Evolutionary conservation across 2,329 filamentous ascomycete species (phyloP).

Genomic region (Thelonectria blattea): DNA sequence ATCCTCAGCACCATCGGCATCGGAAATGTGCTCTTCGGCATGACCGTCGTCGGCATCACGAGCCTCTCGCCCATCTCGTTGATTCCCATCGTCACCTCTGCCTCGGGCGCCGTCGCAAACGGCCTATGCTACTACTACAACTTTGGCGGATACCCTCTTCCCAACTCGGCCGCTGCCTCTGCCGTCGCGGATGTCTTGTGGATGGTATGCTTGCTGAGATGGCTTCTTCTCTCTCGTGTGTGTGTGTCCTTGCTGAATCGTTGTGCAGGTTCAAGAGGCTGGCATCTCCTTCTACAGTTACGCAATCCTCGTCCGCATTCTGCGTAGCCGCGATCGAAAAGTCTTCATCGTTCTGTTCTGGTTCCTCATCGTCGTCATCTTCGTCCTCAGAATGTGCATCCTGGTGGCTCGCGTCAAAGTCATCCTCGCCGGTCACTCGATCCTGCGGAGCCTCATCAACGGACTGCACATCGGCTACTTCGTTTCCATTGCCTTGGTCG

Average conservation of each 20-base stretch:
- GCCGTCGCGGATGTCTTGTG: constrained; percentile 48
- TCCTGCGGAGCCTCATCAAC: constrained; percentile 41
- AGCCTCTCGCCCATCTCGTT: constrained; percentile 38
- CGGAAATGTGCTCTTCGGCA: constrained; percentile 45
- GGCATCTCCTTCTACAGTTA: constrained; percentile 55
- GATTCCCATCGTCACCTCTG: constrained; percentile 47
- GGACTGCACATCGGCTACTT: constrained; percentile 51
- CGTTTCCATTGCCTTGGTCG: constrained; percentile 46
- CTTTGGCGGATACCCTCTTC: constrained; percentile 26
- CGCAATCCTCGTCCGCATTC: constrained; percentile 56
- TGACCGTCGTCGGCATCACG: constrained; percentile 46
- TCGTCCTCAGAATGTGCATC: constrained; percentile 53
- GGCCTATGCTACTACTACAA: constrained; percentile 50
- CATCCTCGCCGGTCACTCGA: constrained; percentile 35
- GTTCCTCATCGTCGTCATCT: constrained; percentile 59
- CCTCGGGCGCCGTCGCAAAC: constrained; percentile 46
- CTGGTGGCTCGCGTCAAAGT: constrained; percentile 40
- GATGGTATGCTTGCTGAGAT: constrained; percentile 39
- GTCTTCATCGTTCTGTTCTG: constrained; percentile 61
- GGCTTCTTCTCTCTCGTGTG: background rate
- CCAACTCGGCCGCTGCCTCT: constrained; percentile 40
- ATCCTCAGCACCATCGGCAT: constrained; percentile 51
- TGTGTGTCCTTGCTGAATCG: background rate
- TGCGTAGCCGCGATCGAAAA: constrained; percentile 48
- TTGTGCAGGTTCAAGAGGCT: constrained; percentile 48